These are phyloP conservation scores for Beauveria sp. DNA, from an alignment of 2,329 filamentous ascomycete species.

Conservation along the genomic window DNA sequence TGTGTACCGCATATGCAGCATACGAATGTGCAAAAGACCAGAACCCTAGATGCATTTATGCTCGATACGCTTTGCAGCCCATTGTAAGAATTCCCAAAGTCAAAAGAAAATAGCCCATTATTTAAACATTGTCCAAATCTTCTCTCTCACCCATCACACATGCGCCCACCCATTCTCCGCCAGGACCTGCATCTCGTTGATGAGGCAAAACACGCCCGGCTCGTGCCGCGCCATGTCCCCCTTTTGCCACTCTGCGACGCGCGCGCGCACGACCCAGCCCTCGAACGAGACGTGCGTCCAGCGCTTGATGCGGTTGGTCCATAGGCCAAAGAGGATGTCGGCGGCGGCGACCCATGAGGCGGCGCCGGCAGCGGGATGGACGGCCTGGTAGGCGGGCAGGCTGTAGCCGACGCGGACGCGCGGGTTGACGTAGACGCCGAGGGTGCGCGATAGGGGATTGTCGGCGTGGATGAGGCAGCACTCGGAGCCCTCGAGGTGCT, in stretches of 20 bases:
- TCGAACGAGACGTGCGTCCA: constrained; percentile 28
- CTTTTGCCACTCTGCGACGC: constrained; percentile 32
- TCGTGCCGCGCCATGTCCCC: constrained; percentile 30
- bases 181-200: constrained; percentile 56
- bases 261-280: constrained; percentile 27
- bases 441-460: constrained; percentile 46
- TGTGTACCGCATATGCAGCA: no score
- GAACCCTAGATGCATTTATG: no score
- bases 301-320: constrained; percentile 48
- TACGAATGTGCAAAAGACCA: no score
- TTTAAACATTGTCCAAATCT: background rate
- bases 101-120: background rate
- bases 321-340: constrained; percentile 46
- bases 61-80: no score
- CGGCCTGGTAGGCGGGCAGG: constrained; percentile 40
- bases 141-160: constrained; percentile 26
- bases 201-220: constrained; percentile 43
- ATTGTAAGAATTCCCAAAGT: no score
- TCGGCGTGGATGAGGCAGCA: constrained; percentile 73
- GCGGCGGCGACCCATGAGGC: constrained; percentile 39
- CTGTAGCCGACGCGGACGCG: constrained; percentile 61
- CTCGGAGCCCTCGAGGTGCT: constrained; percentile 68
- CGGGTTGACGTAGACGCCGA: constrained; percentile 62
- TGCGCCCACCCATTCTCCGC: constrained; percentile 52
- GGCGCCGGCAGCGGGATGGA: constrained; percentile 29